Conservation (phyloP, 495 filamentous ascomycete species). For the Filosporella fistucella region DNA sequence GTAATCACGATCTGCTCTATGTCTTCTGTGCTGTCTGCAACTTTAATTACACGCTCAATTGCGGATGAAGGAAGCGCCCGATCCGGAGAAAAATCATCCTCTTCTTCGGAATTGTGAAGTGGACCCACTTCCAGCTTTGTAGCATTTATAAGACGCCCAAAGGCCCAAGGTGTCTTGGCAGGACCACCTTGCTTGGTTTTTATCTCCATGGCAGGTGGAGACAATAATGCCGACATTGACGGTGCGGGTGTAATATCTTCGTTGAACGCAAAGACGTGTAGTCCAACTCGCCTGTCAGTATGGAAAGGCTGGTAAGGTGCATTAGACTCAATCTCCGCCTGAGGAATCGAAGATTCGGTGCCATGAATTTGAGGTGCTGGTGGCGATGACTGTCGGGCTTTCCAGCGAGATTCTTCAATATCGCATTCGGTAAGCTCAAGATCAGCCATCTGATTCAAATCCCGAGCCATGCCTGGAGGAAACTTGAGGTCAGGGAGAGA, state of each 20-base stretch:
- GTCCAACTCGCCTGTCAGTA: constrained; percentile 71
- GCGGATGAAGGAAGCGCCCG: constrained; percentile 48
- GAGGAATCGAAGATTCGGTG: constrained; percentile 59
- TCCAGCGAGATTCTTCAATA: constrained; percentile 28
- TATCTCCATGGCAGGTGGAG: background rate
- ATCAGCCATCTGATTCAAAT: constrained; percentile 43
- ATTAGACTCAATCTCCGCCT: constrained; percentile 90
- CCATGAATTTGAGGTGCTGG: constrained; percentile 15
- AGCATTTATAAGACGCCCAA: constrained; percentile 59
- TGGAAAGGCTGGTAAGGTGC: constrained; percentile 89
- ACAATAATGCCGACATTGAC: constrained; percentile 21
- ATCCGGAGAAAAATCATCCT: constrained; percentile 32
- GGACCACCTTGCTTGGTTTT: background rate
- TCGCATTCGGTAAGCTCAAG: constrained; percentile 41
- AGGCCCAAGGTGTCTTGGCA: constrained; percentile 54
- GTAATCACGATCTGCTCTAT: constrained; percentile 77
- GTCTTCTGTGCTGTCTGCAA: constrained; percentile 54
- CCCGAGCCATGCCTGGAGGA: constrained; percentile 35
- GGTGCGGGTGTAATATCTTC: constrained; percentile 9
- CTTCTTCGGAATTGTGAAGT: constrained; percentile 40
- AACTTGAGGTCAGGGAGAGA: constrained; percentile 44
- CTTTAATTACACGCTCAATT: constrained; percentile 45
- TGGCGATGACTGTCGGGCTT: constrained; percentile 22
- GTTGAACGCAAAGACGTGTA: constrained; percentile 52
- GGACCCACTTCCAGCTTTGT: constrained; percentile 58